phyloP scores from a whole-genome alignment of 106 monocot species.

The Acorus calamus region DNA sequence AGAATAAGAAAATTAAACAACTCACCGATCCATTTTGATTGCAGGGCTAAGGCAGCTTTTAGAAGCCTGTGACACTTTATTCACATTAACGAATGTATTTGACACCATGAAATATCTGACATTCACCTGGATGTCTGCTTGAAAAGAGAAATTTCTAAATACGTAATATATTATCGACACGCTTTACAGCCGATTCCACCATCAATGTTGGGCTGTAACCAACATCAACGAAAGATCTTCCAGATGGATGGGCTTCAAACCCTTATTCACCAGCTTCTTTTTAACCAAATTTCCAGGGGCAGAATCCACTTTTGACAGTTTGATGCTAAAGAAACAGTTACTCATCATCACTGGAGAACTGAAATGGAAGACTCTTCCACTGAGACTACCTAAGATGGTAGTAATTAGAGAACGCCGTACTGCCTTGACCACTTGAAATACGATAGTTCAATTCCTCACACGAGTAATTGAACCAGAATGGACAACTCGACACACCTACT shows the following conservation, averaged over 20 bases:
- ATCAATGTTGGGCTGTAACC: neutral
- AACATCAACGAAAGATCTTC: neutral
- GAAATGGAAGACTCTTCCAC: too few species aligned
- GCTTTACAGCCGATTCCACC: constrained; percentile 1
- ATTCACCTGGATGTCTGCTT: too few species aligned
- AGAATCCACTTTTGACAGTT: neutral
- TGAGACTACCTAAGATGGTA: too few species aligned
- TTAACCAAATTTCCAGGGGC: neutral
- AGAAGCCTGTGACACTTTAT: too few species aligned
- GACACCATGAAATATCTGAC: too few species aligned
- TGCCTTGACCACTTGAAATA: neutral
- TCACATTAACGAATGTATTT: too few species aligned
- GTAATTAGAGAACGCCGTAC: neutral
- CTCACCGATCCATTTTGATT: constrained; percentile 20
- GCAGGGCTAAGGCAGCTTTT: too few species aligned
- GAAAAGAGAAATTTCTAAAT: too few species aligned
- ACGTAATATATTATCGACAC: neutral
- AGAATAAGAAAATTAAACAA: neutral
- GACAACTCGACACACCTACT: too few species aligned
- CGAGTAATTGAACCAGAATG: too few species aligned
- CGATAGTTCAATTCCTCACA: too few species aligned
- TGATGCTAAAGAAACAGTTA: neutral
- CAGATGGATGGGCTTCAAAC: constrained; percentile 7
- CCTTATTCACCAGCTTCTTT: neutral
- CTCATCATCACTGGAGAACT: neutral